Base-by-base conservation (phyloP, 1,139 yeast species). In the Schwanniomyces etchellsii region DNA sequence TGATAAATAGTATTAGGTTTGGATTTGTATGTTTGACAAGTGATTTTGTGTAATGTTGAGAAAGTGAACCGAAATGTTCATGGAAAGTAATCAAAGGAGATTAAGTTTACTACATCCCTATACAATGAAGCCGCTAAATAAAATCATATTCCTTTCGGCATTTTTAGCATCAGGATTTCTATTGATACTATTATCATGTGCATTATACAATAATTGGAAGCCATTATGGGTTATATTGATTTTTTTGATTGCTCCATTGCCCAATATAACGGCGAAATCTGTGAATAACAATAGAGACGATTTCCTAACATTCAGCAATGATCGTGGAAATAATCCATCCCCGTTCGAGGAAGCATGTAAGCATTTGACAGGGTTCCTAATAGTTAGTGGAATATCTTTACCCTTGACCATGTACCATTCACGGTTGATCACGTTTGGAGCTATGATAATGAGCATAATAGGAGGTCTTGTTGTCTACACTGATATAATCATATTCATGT, bases 401-500 rank as follows among this genome's bases (percentile, higher is more conserved):
- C 91, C 93, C 2, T 43, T 78, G 26, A 76, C 79, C 5, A 66
- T 82, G 26, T 76, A 68, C 50, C 89, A 81, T 50, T 70, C 76
- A 29, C 55, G 63, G 16, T 50, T 80, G 34, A 78, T 81, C 22
- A 67, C 65, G 13, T 48, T 74, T 17, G 74, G 78, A 24, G 76
- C 85, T 16, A 66, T 75, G 48, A 39, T 77, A 5, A 74, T 81
- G 81, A 77, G 88, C 58, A 66, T 77, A 27, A 37, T 64, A 17
- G 93, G 93, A 14, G 93, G 93, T 14, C 55, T 78, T 38, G 68
- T 80, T 31, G 81, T 82, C n/a, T 82, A 82, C 50, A 53, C 69
- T 7, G 82, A 82, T 41, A 81, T 82, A 27, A 77, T 81, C 10
- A 69, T 77, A 20, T 82, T 81, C 47, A 70, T 78, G 13, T 69